These are phyloP conservation scores for Meyerozyma smithsonii DNA, from an alignment of 1,139 yeast species.

Conservation along the genomic window DNA sequence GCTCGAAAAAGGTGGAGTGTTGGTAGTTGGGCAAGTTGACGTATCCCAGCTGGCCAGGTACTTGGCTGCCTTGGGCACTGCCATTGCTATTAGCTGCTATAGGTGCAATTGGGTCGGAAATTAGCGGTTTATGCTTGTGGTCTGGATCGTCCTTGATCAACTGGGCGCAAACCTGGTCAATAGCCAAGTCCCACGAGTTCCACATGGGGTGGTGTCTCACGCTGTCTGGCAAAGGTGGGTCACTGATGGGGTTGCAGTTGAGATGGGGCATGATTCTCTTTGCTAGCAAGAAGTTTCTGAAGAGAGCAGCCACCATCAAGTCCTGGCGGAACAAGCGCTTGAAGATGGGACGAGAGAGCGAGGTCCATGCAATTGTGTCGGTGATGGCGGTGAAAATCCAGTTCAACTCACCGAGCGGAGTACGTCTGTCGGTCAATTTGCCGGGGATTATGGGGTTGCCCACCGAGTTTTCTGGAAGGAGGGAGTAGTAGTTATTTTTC, in stretches of 20 bases:
- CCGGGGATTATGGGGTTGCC: constrained; percentile 82
- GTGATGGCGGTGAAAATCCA: constrained; percentile 99
- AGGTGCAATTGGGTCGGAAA: constrained; percentile 2
- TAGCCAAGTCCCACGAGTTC: constrained; percentile 98
- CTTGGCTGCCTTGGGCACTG: constrained; percentile 8
- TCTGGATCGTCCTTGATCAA: constrained; percentile 34
- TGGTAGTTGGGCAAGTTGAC: constrained; percentile 48
- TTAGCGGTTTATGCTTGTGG: constrained; percentile 3
- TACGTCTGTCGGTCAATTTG: constrained; percentile 82
- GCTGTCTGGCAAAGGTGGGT: constrained; percentile 85
- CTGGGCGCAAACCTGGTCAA: constrained; percentile 85
- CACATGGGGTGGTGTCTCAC: constrained; percentile 87
- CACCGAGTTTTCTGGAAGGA: constrained; percentile 44
- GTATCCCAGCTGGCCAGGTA: constrained; percentile 22
- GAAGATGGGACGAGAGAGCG: constrained; percentile 81
- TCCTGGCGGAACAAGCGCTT: constrained; percentile 91
- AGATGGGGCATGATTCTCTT: constrained; percentile 91
- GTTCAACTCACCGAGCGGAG: constrained; percentile 92
- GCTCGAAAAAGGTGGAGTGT: constrained; percentile 92
- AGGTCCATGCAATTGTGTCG: constrained; percentile 97
- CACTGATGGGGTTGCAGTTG: constrained; percentile 92
- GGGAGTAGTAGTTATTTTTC: constrained; percentile 55
- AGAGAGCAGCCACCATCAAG: constrained; percentile 92
- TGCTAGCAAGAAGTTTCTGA: constrained; percentile 86
- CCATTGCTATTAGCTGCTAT: constrained; percentile 5